Percentiles rank a stretch among this genome's conserved stretches.
Evolutionary conservation across 306 rosid species (phyloP).

Genomic region (Ceratonia siliqua): DNA sequence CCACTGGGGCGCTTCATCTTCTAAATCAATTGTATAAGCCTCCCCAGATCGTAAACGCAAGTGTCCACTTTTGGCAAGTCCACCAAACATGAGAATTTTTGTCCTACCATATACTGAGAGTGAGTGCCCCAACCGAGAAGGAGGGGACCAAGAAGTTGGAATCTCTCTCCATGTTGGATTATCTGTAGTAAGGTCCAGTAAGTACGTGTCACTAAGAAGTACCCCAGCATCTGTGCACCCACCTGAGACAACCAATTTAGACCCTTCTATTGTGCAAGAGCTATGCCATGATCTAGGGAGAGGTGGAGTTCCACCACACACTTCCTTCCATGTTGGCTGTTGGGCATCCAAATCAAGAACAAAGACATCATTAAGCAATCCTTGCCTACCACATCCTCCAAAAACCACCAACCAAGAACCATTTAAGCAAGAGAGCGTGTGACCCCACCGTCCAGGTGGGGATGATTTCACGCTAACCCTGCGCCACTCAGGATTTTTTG

Average conservation of each 20-base stretch:
- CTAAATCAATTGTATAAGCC: conserved; percentile 85
- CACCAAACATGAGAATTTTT: conserved; percentile 94
- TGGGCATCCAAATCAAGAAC: conserved; percentile 97
- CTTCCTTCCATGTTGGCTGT: conserved; percentile 95
- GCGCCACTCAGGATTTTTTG: conserved; percentile 83
- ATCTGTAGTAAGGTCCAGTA: conserved; percentile 71
- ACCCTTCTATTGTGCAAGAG: conserved; percentile 91
- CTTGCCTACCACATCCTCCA: conserved; percentile 94
- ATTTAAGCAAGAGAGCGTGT: conserved; percentile 84
- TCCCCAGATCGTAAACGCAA: conserved; percentile 81
- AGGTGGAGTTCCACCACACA: conserved; percentile 85
- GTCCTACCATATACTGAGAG: conserved; percentile 89
- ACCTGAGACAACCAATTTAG: conserved; percentile 91
- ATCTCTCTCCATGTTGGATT: conserved; percentile 92
- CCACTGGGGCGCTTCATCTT: conserved; percentile 82
- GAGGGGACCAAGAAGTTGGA: conserved; percentile 86
- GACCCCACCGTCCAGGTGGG: conserved; percentile 99
- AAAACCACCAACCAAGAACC: conserved; percentile 91
- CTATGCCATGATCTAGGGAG: conserved; percentile 98
- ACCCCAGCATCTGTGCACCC: conserved; percentile 94
- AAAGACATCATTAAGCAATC: conserved; percentile 89
- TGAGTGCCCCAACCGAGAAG: conserved; percentile 89
- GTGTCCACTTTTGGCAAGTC: conserved; percentile 96
- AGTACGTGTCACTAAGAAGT: conserved; percentile 83
- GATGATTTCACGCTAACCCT: conserved; percentile 84